Percentiles rank a stretch among this genome's conserved stretches.
These are phyloP conservation scores for Zopfia rhizophila DNA, from an alignment of 2,329 filamentous ascomycete species.

Conservation along the genomic window DNA sequence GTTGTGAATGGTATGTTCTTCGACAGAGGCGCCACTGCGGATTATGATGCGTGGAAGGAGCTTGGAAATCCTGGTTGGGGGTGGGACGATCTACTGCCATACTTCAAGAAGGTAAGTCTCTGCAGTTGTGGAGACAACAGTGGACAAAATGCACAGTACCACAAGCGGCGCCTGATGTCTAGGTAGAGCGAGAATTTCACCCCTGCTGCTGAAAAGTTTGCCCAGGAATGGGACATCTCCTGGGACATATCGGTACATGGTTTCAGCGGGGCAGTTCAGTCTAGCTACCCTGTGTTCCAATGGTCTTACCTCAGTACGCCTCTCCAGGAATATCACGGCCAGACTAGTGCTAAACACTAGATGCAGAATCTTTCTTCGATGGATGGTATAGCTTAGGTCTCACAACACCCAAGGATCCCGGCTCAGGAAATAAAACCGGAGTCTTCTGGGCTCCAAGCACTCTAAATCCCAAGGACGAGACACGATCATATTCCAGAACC, in stretches of 20 bases:
- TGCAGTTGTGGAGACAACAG: no score
- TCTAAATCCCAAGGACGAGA: slow-evolving; percentile 42
- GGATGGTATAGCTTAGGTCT: no score
- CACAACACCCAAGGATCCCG: no score
- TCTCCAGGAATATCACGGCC: no score
- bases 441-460: no score
- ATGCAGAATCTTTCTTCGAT: no score
- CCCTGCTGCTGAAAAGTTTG: not conserved
- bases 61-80: slow-evolving; percentile 68
- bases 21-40: slow-evolving; percentile 39
- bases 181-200: slow-evolving; percentile 24
- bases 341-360: no score
- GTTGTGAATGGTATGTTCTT: slow-evolving; percentile 48
- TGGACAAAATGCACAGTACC: no score
- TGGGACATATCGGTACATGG: slow-evolving; percentile 12
- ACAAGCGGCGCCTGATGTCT: slow-evolving; percentile 70
- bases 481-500: slow-evolving; percentile 45
- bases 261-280: no score
- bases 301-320: no score
- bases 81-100: slow-evolving; percentile 58
- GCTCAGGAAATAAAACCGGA: no score
- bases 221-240: slow-evolving; percentile 3
- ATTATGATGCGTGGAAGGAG: slow-evolving; percentile 64
- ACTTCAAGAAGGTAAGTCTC: slow-evolving; percentile 44
- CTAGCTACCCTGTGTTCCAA: no score